These are phyloP conservation scores for Ulvella scutata DNA, from an alignment of 139 green algal genomes.

Conservation along the genomic window DNA sequence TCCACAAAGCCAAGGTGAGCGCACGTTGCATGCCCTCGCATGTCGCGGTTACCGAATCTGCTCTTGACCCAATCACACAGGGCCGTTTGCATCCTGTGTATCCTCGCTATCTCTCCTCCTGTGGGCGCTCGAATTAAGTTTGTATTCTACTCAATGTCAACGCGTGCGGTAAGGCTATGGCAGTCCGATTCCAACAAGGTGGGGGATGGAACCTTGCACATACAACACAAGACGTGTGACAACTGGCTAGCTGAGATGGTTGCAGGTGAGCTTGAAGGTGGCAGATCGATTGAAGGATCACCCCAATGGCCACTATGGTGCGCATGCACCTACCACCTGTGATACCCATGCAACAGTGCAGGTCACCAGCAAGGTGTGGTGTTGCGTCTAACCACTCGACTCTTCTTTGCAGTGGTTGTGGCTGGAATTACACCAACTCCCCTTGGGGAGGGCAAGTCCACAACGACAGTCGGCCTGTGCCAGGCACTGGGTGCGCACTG, in stretches of 20 bases:
- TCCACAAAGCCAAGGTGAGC: constrained; percentile 81
- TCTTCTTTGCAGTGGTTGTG: constrained; percentile 65
- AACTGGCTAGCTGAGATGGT: not conserved
- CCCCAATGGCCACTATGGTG: constrained; percentile 64
- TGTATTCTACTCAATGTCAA: not conserved
- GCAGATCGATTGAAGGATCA: constrained; percentile 31
- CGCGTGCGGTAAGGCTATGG: not conserved
- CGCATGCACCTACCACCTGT: not conserved
- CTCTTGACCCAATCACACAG: too few species aligned
- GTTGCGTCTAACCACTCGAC: not conserved
- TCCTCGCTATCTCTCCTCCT: not conserved
- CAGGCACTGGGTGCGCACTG: constrained; percentile 89
- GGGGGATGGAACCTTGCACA: not conserved
- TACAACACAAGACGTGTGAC: not conserved
- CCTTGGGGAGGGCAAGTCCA: constrained; percentile 86
- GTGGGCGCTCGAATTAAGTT: not conserved
- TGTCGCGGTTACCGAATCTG: too few species aligned
- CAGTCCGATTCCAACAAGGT: not conserved
- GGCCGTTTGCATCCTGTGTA: not conserved
- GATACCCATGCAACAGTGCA: not conserved
- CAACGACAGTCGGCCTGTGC: constrained; percentile 92
- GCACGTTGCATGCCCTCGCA: too few species aligned
- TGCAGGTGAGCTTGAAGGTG: constrained; percentile 56
- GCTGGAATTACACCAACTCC: constrained; percentile 94
- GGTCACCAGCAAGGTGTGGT: not conserved